Evolutionary conservation across 768 basidiomycete species (phyloP).

Genomic region (Pholiota microspora): DNA sequence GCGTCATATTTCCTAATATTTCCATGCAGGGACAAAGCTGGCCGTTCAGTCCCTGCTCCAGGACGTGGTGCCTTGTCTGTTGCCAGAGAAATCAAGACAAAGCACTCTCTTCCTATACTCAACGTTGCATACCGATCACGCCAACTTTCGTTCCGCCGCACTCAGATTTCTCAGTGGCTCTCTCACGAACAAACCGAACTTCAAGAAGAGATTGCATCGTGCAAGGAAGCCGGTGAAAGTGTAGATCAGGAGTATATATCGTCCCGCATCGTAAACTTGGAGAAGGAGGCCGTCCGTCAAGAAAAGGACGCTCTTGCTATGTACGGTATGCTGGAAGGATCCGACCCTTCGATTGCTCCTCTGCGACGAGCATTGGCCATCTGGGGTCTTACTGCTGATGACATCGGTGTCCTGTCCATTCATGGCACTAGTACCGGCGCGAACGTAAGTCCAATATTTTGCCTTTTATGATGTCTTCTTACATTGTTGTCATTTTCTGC

Average conservation of each 20-base stretch:
- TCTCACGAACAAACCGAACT: slow-evolving; percentile 84
- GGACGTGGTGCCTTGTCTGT: slow-evolving; percentile 90
- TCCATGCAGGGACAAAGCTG: slow-evolving; percentile 90
- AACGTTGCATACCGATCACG: slow-evolving; percentile 87
- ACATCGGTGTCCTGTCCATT: slow-evolving; percentile 87
- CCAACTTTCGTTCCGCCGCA: slow-evolving; percentile 93
- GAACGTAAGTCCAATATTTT: slow-evolving; percentile 45
- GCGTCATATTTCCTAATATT: neutral
- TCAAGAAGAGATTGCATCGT: slow-evolving; percentile 69
- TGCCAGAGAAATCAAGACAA: slow-evolving; percentile 80
- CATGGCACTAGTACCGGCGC: slow-evolving; percentile 88
- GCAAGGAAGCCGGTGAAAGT: slow-evolving; percentile 49
- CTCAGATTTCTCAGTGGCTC: slow-evolving; percentile 94
- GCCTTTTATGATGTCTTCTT: neutral
- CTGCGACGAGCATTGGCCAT: slow-evolving; percentile 94
- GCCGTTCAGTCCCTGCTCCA: slow-evolving; percentile 96
- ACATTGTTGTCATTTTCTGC: slow-evolving; percentile 12
- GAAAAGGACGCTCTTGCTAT: slow-evolving; percentile 91
- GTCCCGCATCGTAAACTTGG: slow-evolving; percentile 77
- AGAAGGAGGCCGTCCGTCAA: slow-evolving; percentile 87
- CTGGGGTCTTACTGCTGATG: slow-evolving; percentile 93
- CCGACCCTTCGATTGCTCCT: slow-evolving; percentile 83
- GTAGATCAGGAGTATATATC: slow-evolving; percentile 70
- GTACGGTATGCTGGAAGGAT: slow-evolving; percentile 94
- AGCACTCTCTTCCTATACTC: slow-evolving; percentile 77